Percentiles rank a stretch among this genome's conserved stretches.
These are phyloP conservation scores for Paramecium biaurelia DNA, from an alignment of 73 alveolate genomes.

Conservation along the genomic window DNA sequence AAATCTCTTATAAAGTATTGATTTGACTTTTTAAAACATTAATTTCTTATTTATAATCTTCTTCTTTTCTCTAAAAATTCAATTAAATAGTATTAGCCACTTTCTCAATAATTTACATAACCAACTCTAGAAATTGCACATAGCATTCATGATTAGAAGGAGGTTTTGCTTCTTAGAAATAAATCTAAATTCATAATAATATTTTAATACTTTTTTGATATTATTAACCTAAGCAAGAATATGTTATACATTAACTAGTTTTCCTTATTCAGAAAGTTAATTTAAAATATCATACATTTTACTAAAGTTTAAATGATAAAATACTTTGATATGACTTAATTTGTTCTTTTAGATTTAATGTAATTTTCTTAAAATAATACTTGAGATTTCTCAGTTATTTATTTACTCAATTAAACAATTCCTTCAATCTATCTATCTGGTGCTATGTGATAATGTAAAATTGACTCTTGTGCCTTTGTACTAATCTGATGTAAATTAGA, in stretches of 20 bases:
- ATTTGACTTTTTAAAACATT: slow-evolving; percentile 60
- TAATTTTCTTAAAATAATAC: slow-evolving; percentile 55
- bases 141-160: slow-evolving; percentile 62
- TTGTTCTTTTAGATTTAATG: slow-evolving; percentile 65
- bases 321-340: neutral
- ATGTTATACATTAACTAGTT: neutral
- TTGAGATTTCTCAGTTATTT: slow-evolving; percentile 54
- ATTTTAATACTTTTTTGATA: slow-evolving; percentile 41
- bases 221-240: slow-evolving; percentile 39
- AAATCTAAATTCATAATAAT: slow-evolving; percentile 49
- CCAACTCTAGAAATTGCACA: slow-evolving; percentile 65
- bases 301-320: neutral
- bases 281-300: slow-evolving; percentile 32
- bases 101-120: slow-evolving; percentile 64
- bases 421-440: slow-evolving; percentile 52
- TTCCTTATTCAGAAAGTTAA: neutral
- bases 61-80: slow-evolving; percentile 60
- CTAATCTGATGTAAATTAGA: slow-evolving; percentile 54
- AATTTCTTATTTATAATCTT: slow-evolving; percentile 67
- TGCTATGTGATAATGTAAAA: slow-evolving; percentile 49
- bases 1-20: slow-evolving; percentile 58
- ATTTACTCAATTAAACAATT: neutral
- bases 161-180: slow-evolving; percentile 69
- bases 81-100: slow-evolving; percentile 52
- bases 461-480: slow-evolving; percentile 57